A percentile compares a stretch with the other conserved stretches of the same genome.
phyloP scores from a whole-genome alignment of 768 basidiomycete species.

The Termitomyces titanicus region DNA sequence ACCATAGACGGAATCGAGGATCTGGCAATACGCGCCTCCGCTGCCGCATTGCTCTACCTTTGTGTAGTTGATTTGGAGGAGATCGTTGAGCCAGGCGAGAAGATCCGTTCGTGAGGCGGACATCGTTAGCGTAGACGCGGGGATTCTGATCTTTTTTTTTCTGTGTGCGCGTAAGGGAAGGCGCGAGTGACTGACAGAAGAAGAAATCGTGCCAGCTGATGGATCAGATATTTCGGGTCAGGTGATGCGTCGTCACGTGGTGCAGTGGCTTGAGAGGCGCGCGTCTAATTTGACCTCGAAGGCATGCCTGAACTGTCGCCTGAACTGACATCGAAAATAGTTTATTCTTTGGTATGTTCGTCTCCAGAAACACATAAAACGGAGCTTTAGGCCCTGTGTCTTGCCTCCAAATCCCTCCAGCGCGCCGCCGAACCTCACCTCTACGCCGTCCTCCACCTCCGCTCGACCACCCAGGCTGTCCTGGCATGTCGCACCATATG shows the following conservation, averaged over 20 bases:
- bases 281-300: no score
- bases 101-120: conserved; percentile 83
- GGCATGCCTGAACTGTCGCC: no score
- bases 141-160: neutral
- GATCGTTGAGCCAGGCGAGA: conserved; percentile 89
- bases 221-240: no score
- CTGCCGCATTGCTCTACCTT: conserved; percentile 92
- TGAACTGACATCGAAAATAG: no score
- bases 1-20: conserved; percentile 95
- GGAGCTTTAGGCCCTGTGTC: neutral
- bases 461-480: neutral
- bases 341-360: no score
- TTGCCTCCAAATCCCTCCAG: neutral
- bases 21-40: conserved; percentile 92
- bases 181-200: no score
- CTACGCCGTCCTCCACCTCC: neutral
- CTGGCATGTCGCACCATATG: neutral
- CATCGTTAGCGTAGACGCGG: conserved; percentile 29
- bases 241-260: no score
- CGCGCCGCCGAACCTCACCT: neutral
- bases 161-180: neutral
- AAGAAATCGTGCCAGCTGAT: no score
- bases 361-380: no score
- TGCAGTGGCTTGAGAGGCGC: no score
- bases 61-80: conserved; percentile 86